Conservation (phyloP, 805 yeast species). For the Saccharomycopsis fermentans region DNA sequence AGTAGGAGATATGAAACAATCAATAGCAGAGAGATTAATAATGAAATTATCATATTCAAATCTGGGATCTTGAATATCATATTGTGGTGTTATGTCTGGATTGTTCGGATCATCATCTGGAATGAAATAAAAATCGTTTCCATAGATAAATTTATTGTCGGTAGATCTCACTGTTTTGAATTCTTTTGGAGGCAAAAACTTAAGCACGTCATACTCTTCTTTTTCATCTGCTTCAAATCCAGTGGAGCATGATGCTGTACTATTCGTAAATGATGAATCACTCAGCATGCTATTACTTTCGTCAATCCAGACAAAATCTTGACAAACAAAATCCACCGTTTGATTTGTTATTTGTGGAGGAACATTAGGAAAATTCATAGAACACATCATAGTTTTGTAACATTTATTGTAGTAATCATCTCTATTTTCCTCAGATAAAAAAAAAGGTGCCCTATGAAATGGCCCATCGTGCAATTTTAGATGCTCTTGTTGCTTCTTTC, state of each 20-base stretch:
- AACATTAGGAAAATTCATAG: conserved; percentile 53
- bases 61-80: conserved; percentile 26
- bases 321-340: conserved; percentile 35
- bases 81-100: conserved; percentile 6
- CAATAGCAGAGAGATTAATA: conserved; percentile 42
- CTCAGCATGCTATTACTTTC: conserved; percentile 1
- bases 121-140: conserved; percentile 3
- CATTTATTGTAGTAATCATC: conserved; percentile 37
- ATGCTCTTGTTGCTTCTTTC: conserved; percentile 52
- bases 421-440: conserved; percentile 44
- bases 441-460: conserved; percentile 67
- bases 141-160: conserved; percentile 4
- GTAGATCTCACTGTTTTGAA: background rate
- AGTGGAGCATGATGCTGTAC: conserved; percentile 8
- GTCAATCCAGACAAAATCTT: conserved; percentile 24
- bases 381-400: conserved; percentile 45
- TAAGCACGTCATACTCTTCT: conserved; percentile 6
- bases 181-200: conserved; percentile 13
- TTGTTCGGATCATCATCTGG: background rate
- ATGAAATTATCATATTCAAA: conserved; percentile 47
- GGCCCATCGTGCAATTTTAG: conserved; percentile 69
- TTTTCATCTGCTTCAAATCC: background rate
- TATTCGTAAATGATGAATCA: conserved; percentile 12
- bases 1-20: conserved; percentile 37
- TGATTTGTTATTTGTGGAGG: conserved; percentile 48